A percentile compares a stretch with the other conserved stretches of the same genome.
These are phyloP conservation scores for Nephelium lappaceum DNA, from an alignment of 345 rosid genomes.

Conservation along the genomic window DNA sequence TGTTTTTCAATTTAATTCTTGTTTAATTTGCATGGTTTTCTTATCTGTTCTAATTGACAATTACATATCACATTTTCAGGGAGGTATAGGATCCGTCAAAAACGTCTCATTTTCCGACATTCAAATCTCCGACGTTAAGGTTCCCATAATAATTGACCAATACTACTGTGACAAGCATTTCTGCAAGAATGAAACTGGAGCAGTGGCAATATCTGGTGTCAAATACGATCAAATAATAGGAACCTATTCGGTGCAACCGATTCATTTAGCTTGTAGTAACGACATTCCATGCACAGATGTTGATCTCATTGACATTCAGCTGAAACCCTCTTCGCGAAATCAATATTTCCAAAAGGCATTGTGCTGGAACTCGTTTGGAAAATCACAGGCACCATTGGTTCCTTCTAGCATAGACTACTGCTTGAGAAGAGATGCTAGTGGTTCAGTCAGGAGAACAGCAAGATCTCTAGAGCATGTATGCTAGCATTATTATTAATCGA, in stretches of 20 bases:
- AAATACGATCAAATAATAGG: conserved; percentile 66
- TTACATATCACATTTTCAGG: conserved; percentile 35
- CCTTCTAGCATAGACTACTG: conserved; percentile 89
- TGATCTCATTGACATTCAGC: conserved; percentile 57
- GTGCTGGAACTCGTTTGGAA: conserved; percentile 91
- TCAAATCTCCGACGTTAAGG: conserved; percentile 65
- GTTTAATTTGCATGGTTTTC: background rate
- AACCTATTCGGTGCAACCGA: conserved; percentile 62
- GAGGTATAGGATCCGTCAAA: conserved; percentile 75
- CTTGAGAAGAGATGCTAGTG: conserved; percentile 44
- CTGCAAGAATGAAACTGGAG: conserved; percentile 78
- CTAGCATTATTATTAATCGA: conserved; percentile 12
- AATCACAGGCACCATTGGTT: conserved; percentile 63
- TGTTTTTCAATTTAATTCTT: background rate
- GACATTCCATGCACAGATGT: conserved; percentile 73
- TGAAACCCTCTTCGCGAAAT: conserved; percentile 49
- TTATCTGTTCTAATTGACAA: background rate
- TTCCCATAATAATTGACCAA: conserved; percentile 81
- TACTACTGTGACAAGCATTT: conserved; percentile 75
- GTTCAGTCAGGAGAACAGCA: conserved; percentile 40
- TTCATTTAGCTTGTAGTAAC: conserved; percentile 76
- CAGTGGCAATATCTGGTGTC: conserved; percentile 70
- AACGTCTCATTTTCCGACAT: conserved; percentile 76
- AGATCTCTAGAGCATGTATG: conserved; percentile 61
- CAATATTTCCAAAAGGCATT: conserved; percentile 45